Evolutionary conservation across 495 filamentous ascomycete genomes (phyloP).

Genomic region (Aeminium ludgeri): DNA sequence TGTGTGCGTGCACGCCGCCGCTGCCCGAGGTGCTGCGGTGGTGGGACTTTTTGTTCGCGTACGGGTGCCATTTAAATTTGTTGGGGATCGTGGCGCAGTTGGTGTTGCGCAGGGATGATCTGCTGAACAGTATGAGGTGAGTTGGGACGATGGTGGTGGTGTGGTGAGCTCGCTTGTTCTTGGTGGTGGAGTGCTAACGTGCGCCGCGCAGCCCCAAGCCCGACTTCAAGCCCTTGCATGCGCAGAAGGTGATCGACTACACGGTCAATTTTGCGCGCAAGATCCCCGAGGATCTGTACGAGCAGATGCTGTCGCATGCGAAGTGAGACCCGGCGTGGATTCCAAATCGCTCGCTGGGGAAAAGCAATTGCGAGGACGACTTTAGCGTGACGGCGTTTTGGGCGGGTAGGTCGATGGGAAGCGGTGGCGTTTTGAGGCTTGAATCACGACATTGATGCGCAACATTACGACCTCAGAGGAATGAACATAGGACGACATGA

Average conservation of each 20-base stretch:
- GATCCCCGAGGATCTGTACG: slow-evolving; percentile 79
- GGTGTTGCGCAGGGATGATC: slow-evolving; percentile 65
- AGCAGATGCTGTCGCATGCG: slow-evolving; percentile 74
- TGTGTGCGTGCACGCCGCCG: slow-evolving; percentile 94
- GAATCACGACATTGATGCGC: too few species aligned
- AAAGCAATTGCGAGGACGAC: too few species aligned
- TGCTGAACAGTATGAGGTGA: slow-evolving; percentile 70
- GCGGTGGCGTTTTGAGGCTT: too few species aligned
- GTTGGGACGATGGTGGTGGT: too few species aligned
- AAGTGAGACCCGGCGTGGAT: too few species aligned
- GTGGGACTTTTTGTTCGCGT: slow-evolving; percentile 98
- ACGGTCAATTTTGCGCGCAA: slow-evolving; percentile 67
- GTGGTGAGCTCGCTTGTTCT: too few species aligned
- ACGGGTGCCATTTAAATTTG: slow-evolving; percentile 86
- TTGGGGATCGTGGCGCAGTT: slow-evolving; percentile 96
- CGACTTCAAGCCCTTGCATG: slow-evolving; percentile 72
- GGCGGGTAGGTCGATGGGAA: too few species aligned
- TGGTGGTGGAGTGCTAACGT: too few species aligned
- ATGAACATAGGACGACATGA: too few species aligned
- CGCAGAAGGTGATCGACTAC: slow-evolving; percentile 47
- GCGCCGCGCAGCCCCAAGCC: slow-evolving; percentile 67
- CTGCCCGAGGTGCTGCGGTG: slow-evolving; percentile 81
- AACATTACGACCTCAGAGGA: too few species aligned
- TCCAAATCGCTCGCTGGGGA: too few species aligned
- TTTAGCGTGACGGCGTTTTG: too few species aligned